Evolutionary conservation across 371 early-diverging fungal genomes (phyloP).

Genomic region (Catenaria anguillulae): DNA sequence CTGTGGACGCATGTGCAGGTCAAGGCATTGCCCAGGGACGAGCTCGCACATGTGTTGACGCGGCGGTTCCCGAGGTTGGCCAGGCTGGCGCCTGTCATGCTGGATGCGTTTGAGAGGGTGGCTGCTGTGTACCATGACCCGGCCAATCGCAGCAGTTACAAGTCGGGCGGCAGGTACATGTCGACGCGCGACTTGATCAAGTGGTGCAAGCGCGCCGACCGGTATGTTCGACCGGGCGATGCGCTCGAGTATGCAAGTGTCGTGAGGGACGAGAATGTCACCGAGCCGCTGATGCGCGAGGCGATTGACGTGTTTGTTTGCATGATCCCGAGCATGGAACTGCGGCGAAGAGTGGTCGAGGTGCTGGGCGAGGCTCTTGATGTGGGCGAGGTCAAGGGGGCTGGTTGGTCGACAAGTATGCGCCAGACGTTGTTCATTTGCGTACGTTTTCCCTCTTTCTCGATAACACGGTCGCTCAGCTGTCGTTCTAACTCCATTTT

Average conservation of each 20-base stretch:
- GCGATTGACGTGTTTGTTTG: conserved; percentile 78
- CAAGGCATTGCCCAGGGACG: conserved; percentile 41
- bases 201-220: conserved; percentile 61
- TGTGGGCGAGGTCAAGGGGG: conserved; percentile 48
- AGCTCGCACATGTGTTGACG: conserved; percentile 47
- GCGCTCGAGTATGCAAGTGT: not conserved
- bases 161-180: conserved; percentile 28
- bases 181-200: conserved; percentile 65
- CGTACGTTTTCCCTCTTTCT: too few relatives aligned
- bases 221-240: conserved; percentile 14
- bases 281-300: conserved; percentile 36
- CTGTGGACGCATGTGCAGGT: conserved; percentile 66
- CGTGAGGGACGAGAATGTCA: conserved; percentile 4
- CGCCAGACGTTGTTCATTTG: too few relatives aligned
- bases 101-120: conserved; percentile 44
- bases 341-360: conserved; percentile 43
- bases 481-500: too few relatives aligned
- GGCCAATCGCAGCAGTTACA: conserved; percentile 26
- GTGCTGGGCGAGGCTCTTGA: conserved; percentile 54
- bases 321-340: conserved; percentile 55
- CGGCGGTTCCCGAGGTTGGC: conserved; percentile 37
- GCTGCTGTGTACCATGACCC: conserved; percentile 39
- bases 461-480: too few relatives aligned
- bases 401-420: too few relatives aligned
- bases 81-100: conserved; percentile 32